Evolutionary conservation across 331 rosid species (phyloP).

Genomic region (Spiraea crenata): DNA sequence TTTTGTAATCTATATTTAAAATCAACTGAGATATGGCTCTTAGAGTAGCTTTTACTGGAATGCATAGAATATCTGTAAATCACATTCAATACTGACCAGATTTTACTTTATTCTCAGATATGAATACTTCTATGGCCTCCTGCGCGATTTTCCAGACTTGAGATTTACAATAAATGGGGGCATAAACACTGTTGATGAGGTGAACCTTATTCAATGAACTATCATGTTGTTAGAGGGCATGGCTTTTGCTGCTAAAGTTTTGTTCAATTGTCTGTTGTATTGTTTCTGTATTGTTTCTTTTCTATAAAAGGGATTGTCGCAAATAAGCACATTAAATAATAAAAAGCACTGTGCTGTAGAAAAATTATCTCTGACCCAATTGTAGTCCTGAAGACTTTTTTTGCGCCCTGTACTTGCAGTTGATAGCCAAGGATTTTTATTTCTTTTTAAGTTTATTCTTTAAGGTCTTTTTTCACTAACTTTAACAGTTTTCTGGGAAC

Average conservation of each 20-base stretch:
- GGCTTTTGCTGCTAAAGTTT: not conserved
- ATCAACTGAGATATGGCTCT: not conserved
- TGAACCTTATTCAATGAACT: slow-evolving; percentile 33
- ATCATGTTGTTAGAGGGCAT: not conserved
- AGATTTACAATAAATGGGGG: slow-evolving; percentile 97
- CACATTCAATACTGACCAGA: not conserved
- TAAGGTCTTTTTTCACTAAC: too few relatives aligned
- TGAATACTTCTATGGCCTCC: slow-evolving; percentile 83
- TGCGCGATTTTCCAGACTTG: slow-evolving; percentile 95
- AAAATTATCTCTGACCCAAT: too few relatives aligned
- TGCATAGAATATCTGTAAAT: not conserved
- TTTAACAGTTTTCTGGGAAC: too few relatives aligned
- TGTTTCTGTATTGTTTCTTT: not conserved
- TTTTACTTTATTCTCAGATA: slow-evolving; percentile 53
- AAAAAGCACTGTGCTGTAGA: too few relatives aligned
- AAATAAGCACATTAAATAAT: too few relatives aligned
- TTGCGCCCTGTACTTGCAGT: too few relatives aligned
- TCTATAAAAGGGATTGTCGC: too few relatives aligned
- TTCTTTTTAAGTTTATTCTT: too few relatives aligned
- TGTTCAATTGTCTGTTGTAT: not conserved
- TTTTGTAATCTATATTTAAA: slow-evolving; percentile 7
- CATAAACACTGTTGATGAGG: slow-evolving; percentile 78
- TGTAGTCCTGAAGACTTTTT: too few relatives aligned
- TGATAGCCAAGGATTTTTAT: too few relatives aligned
- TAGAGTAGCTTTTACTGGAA: not conserved